Conservation (phyloP, 129 eudicot genomes). For the Deinandra increscens region DNA sequence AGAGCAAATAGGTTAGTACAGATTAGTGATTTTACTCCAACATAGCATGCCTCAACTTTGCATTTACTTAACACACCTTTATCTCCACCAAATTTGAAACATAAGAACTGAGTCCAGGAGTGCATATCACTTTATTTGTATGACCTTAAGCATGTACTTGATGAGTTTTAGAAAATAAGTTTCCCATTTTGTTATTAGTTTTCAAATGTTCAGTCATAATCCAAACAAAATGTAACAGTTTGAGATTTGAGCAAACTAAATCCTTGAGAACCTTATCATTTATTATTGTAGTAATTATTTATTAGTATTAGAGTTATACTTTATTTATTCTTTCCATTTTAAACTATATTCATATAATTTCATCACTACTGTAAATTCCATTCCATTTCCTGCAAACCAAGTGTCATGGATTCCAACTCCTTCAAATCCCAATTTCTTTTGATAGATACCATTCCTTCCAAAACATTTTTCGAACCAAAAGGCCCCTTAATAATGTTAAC, state of each 20-base stretch:
- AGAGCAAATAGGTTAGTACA: slow-evolving; percentile 65
- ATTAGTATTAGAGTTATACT: background rate
- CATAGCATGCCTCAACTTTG: slow-evolving; percentile 10
- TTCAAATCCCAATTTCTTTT: background rate
- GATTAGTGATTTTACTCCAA: background rate
- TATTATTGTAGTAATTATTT: background rate
- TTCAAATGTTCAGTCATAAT: background rate
- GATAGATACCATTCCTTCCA: background rate
- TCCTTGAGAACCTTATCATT: background rate
- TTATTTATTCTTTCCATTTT: background rate
- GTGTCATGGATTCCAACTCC: background rate
- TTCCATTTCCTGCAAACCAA: background rate
- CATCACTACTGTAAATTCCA: background rate
- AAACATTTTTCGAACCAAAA: background rate
- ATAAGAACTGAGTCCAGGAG: slow-evolving; percentile 8
- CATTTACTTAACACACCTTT: slow-evolving; percentile 4
- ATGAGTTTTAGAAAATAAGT: background rate
- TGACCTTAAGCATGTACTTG: background rate
- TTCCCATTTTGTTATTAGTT: background rate
- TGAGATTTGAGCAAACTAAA: background rate
- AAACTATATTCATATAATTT: background rate
- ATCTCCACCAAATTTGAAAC: background rate
- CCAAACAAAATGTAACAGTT: background rate
- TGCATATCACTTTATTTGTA: background rate
- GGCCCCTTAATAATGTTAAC: slow-evolving; percentile 5